Evolutionary conservation across 1,139 yeast genomes (phyloP).

Genomic region (Oligophagozyma castellii): DNA sequence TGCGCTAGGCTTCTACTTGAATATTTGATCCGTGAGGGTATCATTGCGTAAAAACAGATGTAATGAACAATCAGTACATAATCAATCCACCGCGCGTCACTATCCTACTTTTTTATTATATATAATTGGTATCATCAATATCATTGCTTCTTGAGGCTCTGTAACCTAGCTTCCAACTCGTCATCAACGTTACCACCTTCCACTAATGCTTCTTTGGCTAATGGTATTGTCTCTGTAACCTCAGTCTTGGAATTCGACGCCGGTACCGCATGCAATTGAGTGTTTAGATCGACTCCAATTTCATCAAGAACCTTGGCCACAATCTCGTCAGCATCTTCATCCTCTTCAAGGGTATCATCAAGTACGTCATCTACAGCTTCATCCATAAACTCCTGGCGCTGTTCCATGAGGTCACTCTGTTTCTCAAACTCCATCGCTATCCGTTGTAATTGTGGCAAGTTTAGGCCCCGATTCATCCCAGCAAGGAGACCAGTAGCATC

Average conservation of each 20-base stretch:
- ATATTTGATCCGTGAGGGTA: slow-evolving; percentile 47
- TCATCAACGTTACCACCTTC: slow-evolving; percentile 47
- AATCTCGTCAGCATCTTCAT: slow-evolving; percentile 86
- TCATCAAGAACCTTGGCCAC: slow-evolving; percentile 88
- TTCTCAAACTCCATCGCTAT: slow-evolving; percentile 93
- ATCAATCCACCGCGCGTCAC: too few relatives aligned
- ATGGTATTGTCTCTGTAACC: slow-evolving; percentile 22
- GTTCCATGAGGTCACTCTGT: slow-evolving; percentile 95
- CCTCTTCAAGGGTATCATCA: slow-evolving; percentile 66
- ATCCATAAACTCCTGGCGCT: slow-evolving; percentile 96
- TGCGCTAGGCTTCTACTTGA: slow-evolving; percentile 61
- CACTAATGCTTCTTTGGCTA: slow-evolving; percentile 40
- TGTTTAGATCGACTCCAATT: slow-evolving; percentile 78
- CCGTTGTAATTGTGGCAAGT: slow-evolving; percentile 73
- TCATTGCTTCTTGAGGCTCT: slow-evolving; percentile 55
- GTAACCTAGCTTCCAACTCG: slow-evolving; percentile 78
- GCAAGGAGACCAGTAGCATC: slow-evolving; percentile 84
- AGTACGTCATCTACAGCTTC: slow-evolving; percentile 93
- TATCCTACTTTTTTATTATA: too few relatives aligned
- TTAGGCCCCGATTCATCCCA: slow-evolving; percentile 83
- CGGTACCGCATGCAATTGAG: slow-evolving; percentile 55
- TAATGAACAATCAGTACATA: background rate
- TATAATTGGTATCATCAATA: too few relatives aligned
- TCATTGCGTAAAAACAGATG: slow-evolving; percentile 9
- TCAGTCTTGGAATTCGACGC: slow-evolving; percentile 15